These are phyloP conservation scores for Penicillium sp. DNA, from an alignment of 2,329 filamentous ascomycete genomes.

Conservation along the genomic window DNA sequence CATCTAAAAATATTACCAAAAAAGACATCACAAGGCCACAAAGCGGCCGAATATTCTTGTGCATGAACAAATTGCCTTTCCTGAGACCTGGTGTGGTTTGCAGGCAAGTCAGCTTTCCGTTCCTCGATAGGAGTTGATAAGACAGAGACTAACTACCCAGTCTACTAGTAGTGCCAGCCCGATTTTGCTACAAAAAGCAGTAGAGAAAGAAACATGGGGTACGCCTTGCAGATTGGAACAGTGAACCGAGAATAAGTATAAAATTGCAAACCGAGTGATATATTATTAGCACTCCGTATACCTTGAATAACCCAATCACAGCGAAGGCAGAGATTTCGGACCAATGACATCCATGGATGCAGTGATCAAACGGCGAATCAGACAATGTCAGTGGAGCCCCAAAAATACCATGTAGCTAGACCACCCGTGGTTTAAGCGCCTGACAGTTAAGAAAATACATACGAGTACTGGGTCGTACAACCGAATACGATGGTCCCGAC, in stretches of 20 bases:
- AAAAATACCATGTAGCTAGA: neutral
- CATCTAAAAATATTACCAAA: neutral
- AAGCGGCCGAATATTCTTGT: neutral
- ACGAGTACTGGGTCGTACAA: neutral
- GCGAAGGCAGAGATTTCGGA: constrained; percentile 9
- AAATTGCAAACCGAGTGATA: neutral
- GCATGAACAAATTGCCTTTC: neutral
- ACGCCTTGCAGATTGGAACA: neutral
- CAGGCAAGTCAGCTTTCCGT: neutral
- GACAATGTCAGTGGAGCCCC: neutral
- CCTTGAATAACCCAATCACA: neutral
- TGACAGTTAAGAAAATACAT: neutral
- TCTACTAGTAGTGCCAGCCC: neutral
- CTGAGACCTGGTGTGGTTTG: too few relatives aligned
- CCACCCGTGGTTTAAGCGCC: neutral
- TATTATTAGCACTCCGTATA: neutral
- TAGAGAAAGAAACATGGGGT: neutral
- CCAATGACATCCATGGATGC: neutral
- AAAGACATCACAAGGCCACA: neutral
- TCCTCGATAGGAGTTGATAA: neutral
- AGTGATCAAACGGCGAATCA: neutral
- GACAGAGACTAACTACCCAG: neutral
- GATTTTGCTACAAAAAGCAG: neutral
- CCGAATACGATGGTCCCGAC: neutral
- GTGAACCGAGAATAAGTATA: neutral